These are phyloP conservation scores for Cucumis sativus DNA, from an alignment of 306 rosid species.

Conservation along the genomic window Cucumber_9930_V3 NC_026659.2:27721501-27722000, in stretches of 20 bases:
- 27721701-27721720: slow-evolving; percentile 68
- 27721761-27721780: slow-evolving; percentile 88
- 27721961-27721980: slow-evolving; percentile 91
- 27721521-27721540: background rate
- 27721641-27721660: too few species aligned
- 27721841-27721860: slow-evolving; percentile 8
- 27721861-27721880: background rate
- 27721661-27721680: too few species aligned
- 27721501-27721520: background rate
- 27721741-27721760: slow-evolving; percentile 80
- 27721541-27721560: background rate
- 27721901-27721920: slow-evolving; percentile 63
- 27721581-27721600: too few species aligned
- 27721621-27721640: too few species aligned
- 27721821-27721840: slow-evolving; percentile 15
- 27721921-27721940: slow-evolving; percentile 80
- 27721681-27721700: background rate
- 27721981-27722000: slow-evolving; percentile 93
- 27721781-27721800: slow-evolving; percentile 72
- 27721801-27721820: slow-evolving; percentile 93
- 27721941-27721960: slow-evolving; percentile 86
- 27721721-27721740: slow-evolving; percentile 73
- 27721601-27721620: too few species aligned
- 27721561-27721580: background rate
- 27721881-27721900: slow-evolving; percentile 16